Evolutionary conservation across 1,284 basidiomycete species (phyloP), one percentile per base, ranked within the genome.

Genomic region (Boletus sp.): DNA sequence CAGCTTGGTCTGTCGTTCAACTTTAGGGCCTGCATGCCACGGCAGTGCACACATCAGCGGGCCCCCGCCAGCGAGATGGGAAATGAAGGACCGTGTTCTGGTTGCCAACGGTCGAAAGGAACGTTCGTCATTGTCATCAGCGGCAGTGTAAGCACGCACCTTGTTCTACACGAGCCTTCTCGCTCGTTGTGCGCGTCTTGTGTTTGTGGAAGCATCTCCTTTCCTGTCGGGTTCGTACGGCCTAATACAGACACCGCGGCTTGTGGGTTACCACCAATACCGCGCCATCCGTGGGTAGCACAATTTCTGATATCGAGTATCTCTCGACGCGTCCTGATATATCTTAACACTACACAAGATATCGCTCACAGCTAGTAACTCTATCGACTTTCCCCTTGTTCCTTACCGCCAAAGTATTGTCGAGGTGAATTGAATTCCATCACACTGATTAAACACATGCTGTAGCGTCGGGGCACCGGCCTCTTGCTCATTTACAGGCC

Each of bases 401-500:
- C 25, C 28, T 59, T 35, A 23, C 23, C 10, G 21, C 13, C 5
- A 23, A 14, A 27, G 2, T 25, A 17, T 35, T 40, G 35, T 38
- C 44, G 31, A 52, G 14, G 14, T 31, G 19, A 49, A 25, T 5
- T 31, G 11, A 8, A 17, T 21, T 23, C 8, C 2, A 37, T 2
- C 31, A 27, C 14, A 38, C 23, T 40, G n/a, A 44, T 48, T 2
- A 5, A 21, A 23, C 2, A 31, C 21, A 35, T 66, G 61, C 62
- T 69, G 58, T 67, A 56, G 16, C 1, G 9, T 44, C 28, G 31
- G 57, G 8, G 14, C 8, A 47, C 21, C 27, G 16, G 40, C 19
- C 4, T n/a, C 19, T 17, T 35, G 23, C 23, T 40, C 38, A 38
- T 52, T 35, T 52, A 25, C 37, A 44, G 28, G 21, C 30, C 11